phyloP scores from a whole-genome alignment of 495 filamentous ascomycete genomes.

The Physcia stellaris region DNA sequence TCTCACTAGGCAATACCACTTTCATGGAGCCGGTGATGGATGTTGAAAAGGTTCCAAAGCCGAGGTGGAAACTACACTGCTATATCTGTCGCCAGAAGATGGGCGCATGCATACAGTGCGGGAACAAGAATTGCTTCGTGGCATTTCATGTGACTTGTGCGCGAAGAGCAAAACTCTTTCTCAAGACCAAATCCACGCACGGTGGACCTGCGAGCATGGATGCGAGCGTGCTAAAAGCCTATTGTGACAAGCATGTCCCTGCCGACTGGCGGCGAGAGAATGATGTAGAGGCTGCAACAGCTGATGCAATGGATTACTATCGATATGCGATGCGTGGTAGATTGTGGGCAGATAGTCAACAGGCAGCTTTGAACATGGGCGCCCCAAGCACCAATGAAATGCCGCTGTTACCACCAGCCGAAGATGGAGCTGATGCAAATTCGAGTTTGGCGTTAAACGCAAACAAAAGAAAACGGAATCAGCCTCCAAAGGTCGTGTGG shows the following conservation, averaged over 20 bases:
- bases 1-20: conserved; percentile 85
- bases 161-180: conserved; percentile 68
- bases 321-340: conserved; percentile 70
- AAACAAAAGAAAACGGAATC: conserved; percentile 60
- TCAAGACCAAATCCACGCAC: conserved; percentile 92
- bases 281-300: conserved; percentile 51
- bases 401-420: conserved; percentile 12
- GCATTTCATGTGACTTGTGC: conserved; percentile 99
- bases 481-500: conserved; percentile 62
- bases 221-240: conserved; percentile 80
- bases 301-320: conserved; percentile 69
- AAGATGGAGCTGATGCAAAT: conserved; percentile 24
- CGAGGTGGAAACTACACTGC: conserved; percentile 83
- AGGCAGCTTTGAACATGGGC: conserved; percentile 66
- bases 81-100: conserved; percentile 97
- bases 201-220: conserved; percentile 70
- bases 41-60: conserved; percentile 89
- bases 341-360: conserved; percentile 84
- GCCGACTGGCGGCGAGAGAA: conserved; percentile 80
- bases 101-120: conserved; percentile 97
- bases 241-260: conserved; percentile 92
- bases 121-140: conserved; percentile 90
- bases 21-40: conserved; percentile 98
- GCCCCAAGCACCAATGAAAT: conserved; percentile 44
- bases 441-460: conserved; percentile 51